phyloP scores from a whole-genome alignment of 768 basidiomycete species.

The Xerocomellus chrysenteron region DNA sequence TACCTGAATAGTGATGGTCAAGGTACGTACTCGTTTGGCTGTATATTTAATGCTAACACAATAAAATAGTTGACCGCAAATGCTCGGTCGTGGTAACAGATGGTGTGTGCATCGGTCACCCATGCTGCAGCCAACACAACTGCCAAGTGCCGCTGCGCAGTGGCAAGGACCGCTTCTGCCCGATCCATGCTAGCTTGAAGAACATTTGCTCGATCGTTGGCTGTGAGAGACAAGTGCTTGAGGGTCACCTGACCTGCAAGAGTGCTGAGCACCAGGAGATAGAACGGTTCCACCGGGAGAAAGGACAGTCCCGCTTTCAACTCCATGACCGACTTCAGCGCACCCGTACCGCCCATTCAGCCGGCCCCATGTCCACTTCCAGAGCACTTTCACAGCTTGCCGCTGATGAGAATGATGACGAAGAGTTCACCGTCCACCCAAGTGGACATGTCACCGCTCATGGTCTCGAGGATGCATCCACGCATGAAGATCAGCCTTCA shows the following conservation, averaged over 20 bases:
- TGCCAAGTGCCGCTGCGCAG: not conserved
- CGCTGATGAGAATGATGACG: too few species aligned
- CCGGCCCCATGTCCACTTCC: not conserved
- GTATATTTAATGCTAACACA: too few species aligned
- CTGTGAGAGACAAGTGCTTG: not conserved
- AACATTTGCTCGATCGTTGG: not conserved
- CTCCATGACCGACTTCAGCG: not conserved
- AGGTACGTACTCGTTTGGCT: not conserved
- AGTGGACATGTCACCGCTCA: too few species aligned
- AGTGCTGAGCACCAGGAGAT: not conserved
- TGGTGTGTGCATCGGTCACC: slow-evolving; percentile 5
- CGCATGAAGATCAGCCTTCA: too few species aligned
- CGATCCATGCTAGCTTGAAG: accelerated
- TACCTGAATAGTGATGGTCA: not conserved
- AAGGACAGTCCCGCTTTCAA: slow-evolving; percentile 5
- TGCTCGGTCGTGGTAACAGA: not conserved
- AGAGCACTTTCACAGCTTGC: not conserved
- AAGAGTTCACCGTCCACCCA: too few species aligned
- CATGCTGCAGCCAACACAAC: not conserved
- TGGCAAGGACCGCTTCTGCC: not conserved
- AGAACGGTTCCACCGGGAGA: not conserved
- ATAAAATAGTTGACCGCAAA: not conserved
- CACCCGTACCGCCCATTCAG: not conserved
- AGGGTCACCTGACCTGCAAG: not conserved
- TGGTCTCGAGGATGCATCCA: too few species aligned